Percentiles rank a stretch among this genome's conserved stretches.
phyloP scores from a whole-genome alignment of 805 yeast genomes.

The Candida sakaeoensis region DNA sequence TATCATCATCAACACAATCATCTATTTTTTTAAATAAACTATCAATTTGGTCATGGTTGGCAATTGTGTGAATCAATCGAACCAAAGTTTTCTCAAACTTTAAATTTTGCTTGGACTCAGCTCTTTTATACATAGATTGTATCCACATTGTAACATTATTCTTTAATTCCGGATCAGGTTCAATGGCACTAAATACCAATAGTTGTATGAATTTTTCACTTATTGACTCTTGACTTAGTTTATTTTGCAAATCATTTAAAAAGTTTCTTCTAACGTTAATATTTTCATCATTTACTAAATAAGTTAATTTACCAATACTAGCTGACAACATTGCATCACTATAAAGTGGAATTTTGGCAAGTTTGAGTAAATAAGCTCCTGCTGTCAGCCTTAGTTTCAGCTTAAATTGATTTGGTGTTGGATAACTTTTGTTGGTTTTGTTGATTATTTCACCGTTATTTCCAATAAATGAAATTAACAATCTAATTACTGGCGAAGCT shows the following conservation, averaged over 20 bases:
- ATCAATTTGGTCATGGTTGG: conserved; percentile 69
- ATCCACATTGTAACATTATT: conserved; percentile 66
- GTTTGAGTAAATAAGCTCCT: conserved; percentile 59
- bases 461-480: conserved; percentile 61
- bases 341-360: conserved; percentile 54
- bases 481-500: conserved; percentile 62
- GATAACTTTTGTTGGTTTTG: conserved; percentile 37
- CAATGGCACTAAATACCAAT: conserved; percentile 72
- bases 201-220: conserved; percentile 67
- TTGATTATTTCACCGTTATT: conserved; percentile 76
- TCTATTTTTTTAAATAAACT: conserved; percentile 32
- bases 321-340: conserved; percentile 50
- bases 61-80: conserved; percentile 62
- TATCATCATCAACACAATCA: no score
- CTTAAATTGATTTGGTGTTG: conserved; percentile 63
- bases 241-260: conserved; percentile 46
- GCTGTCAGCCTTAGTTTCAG: conserved; percentile 64
- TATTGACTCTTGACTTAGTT: conserved; percentile 47
- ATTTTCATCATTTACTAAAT: conserved; percentile 66
- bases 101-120: conserved; percentile 33
- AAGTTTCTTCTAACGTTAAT: conserved; percentile 53
- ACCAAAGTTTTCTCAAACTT: conserved; percentile 64
- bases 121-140: conserved; percentile 48
- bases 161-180: conserved; percentile 54
- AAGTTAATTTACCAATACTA: conserved; percentile 50